Evolutionary conservation across 768 basidiomycete genomes (phyloP).

Genomic region (Rhodocollybia butyracea): DNA sequence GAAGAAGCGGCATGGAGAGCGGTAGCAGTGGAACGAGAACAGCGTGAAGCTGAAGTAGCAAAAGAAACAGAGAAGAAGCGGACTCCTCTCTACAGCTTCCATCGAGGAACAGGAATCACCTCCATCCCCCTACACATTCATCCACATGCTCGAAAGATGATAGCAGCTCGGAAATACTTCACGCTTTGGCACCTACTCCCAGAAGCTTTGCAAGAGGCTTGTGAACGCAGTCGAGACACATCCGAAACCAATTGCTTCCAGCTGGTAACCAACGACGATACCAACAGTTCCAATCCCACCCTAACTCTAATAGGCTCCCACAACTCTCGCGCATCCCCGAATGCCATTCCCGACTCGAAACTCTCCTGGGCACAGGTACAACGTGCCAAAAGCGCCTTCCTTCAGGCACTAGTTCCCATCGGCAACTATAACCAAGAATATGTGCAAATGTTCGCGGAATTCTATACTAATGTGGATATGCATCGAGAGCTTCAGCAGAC

Average conservation of each 20-base stretch:
- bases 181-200: conserved; percentile 4
- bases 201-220: conserved; percentile 1
- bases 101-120: not conserved
- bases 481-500: not conserved
- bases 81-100: not conserved
- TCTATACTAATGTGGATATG: conserved; percentile 9
- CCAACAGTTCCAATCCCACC: not conserved
- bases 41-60: conserved; percentile 13
- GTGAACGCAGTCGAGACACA: not conserved
- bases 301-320: not conserved
- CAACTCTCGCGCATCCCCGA: not conserved
- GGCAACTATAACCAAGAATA: not conserved
- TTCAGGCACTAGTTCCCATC: not conserved
- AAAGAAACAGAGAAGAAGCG: conserved; percentile 15
- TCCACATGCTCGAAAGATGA: not conserved
- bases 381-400: not conserved
- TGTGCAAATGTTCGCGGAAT: not conserved
- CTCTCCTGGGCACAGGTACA: conserved; percentile 6
- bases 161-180: not conserved
- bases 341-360: not conserved
- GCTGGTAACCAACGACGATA: not conserved
- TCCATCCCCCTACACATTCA: not conserved
- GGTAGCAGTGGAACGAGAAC: conserved; percentile 11
- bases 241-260: not conserved
- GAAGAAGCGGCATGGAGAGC: conserved; percentile 4